Percentiles rank a stretch among this genome's conserved stretches.
Conservation (phyloP, 441 rosid species). For the Euphorbia celastroides region DNA sequence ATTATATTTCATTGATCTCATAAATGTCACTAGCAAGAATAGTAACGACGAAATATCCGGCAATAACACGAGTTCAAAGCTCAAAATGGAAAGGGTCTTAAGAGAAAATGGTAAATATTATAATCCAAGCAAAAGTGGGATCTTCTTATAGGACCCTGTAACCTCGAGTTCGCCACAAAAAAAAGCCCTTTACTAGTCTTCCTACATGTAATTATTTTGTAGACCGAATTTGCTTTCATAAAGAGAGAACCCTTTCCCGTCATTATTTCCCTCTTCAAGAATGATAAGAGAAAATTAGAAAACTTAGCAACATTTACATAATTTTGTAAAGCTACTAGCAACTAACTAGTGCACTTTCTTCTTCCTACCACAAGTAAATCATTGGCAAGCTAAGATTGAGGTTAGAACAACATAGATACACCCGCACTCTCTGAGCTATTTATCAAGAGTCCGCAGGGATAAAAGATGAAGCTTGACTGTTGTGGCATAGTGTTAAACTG, state of each 20-base stretch:
- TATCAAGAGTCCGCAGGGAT: neutral
- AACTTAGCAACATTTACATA: neutral
- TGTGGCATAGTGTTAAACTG: neutral
- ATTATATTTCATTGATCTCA: slow-evolving; percentile 10
- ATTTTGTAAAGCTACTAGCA: neutral
- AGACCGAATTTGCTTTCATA: neutral
- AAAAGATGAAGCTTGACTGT: neutral
- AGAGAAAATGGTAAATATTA: too few species aligned
- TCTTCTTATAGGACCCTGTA: neutral
- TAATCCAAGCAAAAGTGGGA: neutral
- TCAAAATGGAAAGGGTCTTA: neutral
- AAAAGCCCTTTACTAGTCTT: neutral
- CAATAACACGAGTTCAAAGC: neutral
- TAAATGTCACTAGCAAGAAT: neutral
- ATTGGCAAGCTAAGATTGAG: neutral
- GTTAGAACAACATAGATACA: neutral
- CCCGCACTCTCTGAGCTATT: neutral
- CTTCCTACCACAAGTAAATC: neutral
- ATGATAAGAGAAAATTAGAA: neutral
- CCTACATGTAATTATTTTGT: neutral
- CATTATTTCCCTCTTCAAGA: neutral
- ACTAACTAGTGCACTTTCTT: neutral
- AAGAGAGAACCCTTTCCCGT: neutral
- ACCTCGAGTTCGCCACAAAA: neutral
- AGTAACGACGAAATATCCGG: slow-evolving; percentile 1